Evolutionary conservation across 805 yeast species (phyloP).

Genomic region (Lachancea fermentati): DNA sequence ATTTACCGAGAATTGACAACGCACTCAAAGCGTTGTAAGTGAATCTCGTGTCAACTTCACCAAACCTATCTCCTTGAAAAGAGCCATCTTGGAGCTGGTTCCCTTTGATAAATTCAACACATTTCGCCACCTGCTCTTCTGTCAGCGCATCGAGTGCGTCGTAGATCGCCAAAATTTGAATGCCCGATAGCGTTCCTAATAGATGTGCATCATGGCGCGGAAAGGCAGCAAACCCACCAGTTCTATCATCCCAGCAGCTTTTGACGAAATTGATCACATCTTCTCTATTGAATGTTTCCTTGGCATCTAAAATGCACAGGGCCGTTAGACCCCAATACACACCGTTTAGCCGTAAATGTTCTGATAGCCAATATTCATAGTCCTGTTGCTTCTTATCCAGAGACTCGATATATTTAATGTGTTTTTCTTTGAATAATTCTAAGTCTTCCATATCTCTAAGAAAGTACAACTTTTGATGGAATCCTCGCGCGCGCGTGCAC

Average conservation of each 20-base stretch:
- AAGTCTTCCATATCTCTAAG: not conserved
- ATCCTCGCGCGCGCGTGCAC: not conserved
- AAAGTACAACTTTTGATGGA: not conserved
- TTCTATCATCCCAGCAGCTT: conserved; percentile 50
- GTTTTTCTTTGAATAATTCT: conserved; percentile 40
- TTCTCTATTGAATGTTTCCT: conserved; percentile 50
- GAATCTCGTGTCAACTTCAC: conserved; percentile 90
- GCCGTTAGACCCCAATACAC: conserved; percentile 94
- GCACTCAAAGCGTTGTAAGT: conserved; percentile 76
- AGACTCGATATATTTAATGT: conserved; percentile 49
- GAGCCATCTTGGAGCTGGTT: conserved; percentile 52
- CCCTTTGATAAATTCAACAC: conserved; percentile 35
- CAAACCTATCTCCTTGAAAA: conserved; percentile 84
- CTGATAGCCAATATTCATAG: conserved; percentile 81
- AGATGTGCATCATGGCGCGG: conserved; percentile 88
- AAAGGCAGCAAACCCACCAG: conserved; percentile 86
- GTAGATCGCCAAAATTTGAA: conserved; percentile 71
- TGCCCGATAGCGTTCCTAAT: conserved; percentile 75
- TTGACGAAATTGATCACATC: conserved; percentile 66
- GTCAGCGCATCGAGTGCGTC: conserved; percentile 46
- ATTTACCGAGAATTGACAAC: conserved; percentile 59
- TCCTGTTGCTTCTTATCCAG: conserved; percentile 52
- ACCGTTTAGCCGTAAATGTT: conserved; percentile 86
- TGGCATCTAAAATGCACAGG: conserved; percentile 50
- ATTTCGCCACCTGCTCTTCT: conserved; percentile 25